Evolutionary conservation across 2,329 filamentous ascomycete species (phyloP), one percentile per base, ranked within the genome.

Genomic region (Diaporthe destruens): DNA sequence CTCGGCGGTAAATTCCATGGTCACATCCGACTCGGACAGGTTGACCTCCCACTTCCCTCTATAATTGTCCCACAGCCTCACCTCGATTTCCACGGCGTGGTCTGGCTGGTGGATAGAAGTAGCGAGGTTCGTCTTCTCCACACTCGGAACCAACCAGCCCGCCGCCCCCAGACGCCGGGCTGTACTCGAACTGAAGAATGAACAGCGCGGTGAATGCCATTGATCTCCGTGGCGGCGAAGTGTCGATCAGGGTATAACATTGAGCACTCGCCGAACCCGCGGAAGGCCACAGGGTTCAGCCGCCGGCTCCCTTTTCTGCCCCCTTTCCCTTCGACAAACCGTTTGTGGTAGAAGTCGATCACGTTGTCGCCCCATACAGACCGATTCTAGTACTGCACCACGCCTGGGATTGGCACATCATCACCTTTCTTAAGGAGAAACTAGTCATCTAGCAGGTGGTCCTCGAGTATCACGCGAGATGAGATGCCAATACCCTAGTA

Each of bases 201-300:
- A 44, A 44, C 16, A 44, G 42, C 42, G 42, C 42, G 16, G 42
- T 16, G 6, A 44, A 44, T 2, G 42, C 18, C 42, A 44, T 44
- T 44, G 42, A 44, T 44, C 42, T 44, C 42, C 6, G 42, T 44
- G 42, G 42, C 42, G 2, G 76, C 77, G 18, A 79, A 79, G 71
- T 79, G 76, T 0, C 76, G 72, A 2, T 77, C 76, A 0, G 77
- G 76, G 54, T 76, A 79, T 0, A 79, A 74, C 1, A 73, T 77
- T 23, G 75, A 75, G 7, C 76, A 76, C 1, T 77, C 76, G 2
- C 78, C 77, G 44, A 78, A 78, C 0, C 75, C 74, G n/a, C 76
- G 76, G 59, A 78, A 79, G 39, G 75, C 77, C 6, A 34, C 47
- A 1, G 71, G 36, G 23, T 61, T 56, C 7, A 36, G 3, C 1